Evolutionary conservation across 202 grass and related monocot species (phyloP), one percentile per base, ranked within the genome.

Genomic region (Eragrostis tef): DNA sequence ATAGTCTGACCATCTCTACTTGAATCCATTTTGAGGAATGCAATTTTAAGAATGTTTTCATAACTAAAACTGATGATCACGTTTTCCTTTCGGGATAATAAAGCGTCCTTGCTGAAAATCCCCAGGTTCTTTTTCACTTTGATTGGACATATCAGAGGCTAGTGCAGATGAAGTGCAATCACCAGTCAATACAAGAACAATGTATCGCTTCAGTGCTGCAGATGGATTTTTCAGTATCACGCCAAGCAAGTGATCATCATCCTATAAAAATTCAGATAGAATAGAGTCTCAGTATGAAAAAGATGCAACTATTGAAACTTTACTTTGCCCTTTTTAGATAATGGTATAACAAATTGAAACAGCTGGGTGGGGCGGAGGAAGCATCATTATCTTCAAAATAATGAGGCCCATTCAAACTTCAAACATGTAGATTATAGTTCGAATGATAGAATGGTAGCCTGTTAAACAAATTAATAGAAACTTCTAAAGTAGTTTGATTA

Each of bases 171-270:
- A 90, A 81, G 67, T 73, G 70, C 66, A 89, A 79, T 94, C 92
- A 64, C 86, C 85, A 2, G 63, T 91, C 64, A 94, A 83, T 83
- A 98, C 88, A 59, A 98, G 70, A 86, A 93, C 87, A 83, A 94
- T 49, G 62, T 98, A 94, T 50, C 86, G 79, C 67, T 86, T 93
- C 84, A 87, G 82, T 54, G 75, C 20, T 70, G 68, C 0, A 80
- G 92, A 92, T 73, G 88, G 94, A 58, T 20, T 73, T 89, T 98
- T 98, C 48, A 98, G 67, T 59, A 98, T 79, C 68, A 93, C 88
- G 48, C 90, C 94, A 67, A 91, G 92, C 81, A 94, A 93, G 70
- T 94, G 94, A 73, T 98, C 94, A 81, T 98, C 94, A 76, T 89
- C 90, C 94, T 98, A 86, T 36, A 75, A 84, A 83, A 72, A 70